Conservation (phyloP, 2,329 filamentous ascomycete genomes). For the Epicoccum nigrum region DNA sequence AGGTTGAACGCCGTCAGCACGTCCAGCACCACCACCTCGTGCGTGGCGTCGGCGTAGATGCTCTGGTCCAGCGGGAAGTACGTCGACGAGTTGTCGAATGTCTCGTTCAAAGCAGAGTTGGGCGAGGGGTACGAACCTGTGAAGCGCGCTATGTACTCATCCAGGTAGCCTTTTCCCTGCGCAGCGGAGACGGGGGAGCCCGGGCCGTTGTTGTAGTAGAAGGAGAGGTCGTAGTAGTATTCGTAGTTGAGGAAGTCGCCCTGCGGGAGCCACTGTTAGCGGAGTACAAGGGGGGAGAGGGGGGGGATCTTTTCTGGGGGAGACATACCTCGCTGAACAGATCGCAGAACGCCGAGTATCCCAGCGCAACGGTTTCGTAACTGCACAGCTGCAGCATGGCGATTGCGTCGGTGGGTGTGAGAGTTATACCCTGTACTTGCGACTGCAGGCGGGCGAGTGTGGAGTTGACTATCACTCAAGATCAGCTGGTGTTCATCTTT, state of each 20-base stretch:
- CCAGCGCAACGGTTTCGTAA: constrained; percentile 47
- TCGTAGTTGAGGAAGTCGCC: constrained; percentile 54
- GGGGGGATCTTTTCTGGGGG: too few relatives aligned
- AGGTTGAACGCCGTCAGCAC: constrained; percentile 38
- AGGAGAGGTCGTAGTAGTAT: constrained; percentile 52
- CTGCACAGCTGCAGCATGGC: constrained; percentile 50
- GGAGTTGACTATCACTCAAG: constrained; percentile 23
- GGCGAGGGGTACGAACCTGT: constrained; percentile 30
- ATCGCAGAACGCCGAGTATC: constrained; percentile 52
- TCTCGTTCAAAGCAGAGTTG: constrained; percentile 31
- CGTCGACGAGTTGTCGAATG: constrained; percentile 50
- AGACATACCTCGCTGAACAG: constrained; percentile 46
- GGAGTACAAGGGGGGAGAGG: background rate
- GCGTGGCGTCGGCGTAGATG: constrained; percentile 52
- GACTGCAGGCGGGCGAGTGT: constrained; percentile 38
- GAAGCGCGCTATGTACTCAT: constrained; percentile 39
- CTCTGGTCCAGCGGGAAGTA: constrained; percentile 54
- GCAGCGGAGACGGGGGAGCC: constrained; percentile 41
- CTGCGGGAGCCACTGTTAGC: background rate
- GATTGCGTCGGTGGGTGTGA: constrained; percentile 45
- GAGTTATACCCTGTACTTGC: constrained; percentile 32
- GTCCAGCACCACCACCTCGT: constrained; percentile 49
- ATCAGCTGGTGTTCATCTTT: background rate
- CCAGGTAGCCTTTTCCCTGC: constrained; percentile 41
- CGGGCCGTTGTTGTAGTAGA: constrained; percentile 44